Evolutionary conservation across 192 early-diverging fungal species (phyloP).

Genomic region (Linderina pennispora): DNA sequence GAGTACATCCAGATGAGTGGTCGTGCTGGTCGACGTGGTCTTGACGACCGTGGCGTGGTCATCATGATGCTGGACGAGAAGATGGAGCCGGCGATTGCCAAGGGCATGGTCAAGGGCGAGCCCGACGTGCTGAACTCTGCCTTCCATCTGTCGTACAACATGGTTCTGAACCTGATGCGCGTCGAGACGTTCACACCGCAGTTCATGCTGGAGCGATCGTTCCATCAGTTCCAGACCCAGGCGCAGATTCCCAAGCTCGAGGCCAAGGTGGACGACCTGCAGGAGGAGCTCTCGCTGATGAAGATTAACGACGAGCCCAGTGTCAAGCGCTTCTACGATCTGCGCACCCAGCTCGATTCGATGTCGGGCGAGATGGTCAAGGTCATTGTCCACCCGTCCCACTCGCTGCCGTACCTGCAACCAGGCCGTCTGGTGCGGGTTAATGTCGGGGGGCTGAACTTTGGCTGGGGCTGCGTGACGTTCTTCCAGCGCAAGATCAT

Average conservation of each 20-base stretch:
- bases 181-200: conserved; percentile 93
- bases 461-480: conserved; percentile 91
- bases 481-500: conserved; percentile 56
- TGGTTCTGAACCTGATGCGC: conserved; percentile 92
- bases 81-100: conserved; percentile 87
- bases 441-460: conserved; percentile 58
- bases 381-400: conserved; percentile 76
- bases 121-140: conserved; percentile 85
- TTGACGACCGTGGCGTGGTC: conserved; percentile 95
- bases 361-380: conserved; percentile 61
- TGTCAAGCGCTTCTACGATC: conserved; percentile 68
- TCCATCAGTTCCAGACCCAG: conserved; percentile 89
- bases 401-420: conserved; percentile 80
- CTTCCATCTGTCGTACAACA: conserved; percentile 94
- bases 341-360: conserved; percentile 62
- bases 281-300: conserved; percentile 44
- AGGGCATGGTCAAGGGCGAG: conserved; percentile 87
- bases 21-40: conserved; percentile 92
- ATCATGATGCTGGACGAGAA: conserved; percentile 96
- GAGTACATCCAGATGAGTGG: conserved; percentile 99
- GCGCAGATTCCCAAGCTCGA: conserved; percentile 74
- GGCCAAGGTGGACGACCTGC: conserved; percentile 27
- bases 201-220: conserved; percentile 85
- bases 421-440: conserved; percentile 74
- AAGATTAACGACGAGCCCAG: conserved; percentile 63